Evolutionary conservation across 768 basidiomycete genomes (phyloP), one percentile per base, ranked within the genome.

Genomic region (Fomitopsis serialis): DNA sequence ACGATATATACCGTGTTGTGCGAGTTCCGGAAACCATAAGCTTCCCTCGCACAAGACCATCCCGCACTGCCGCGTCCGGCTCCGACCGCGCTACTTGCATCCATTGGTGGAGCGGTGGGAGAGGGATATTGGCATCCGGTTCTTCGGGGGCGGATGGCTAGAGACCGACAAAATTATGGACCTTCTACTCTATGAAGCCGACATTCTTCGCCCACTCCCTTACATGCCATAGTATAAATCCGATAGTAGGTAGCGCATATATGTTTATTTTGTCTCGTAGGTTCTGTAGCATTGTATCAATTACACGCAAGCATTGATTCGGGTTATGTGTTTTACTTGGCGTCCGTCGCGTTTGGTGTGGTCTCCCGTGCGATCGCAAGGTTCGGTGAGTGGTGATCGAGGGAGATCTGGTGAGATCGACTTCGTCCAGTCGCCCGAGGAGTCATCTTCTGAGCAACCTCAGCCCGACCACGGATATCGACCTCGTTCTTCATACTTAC

Each of bases 1-100:
- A 92, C 92, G 54, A 99, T 99, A 54, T 99, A 99, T 72, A 96
- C 96, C 55, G 96, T 98, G 76, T 71, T 99, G 59, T 90, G 87
- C 78, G 93, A 95, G 67, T 95, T 92, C 79, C 81, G 89, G 70
- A 95, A 92, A 73, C 91, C 90, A 44, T 89, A 71, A 77, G 32
- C 40, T 23, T 34, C 23, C 35, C 6, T 32, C 37, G 15, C 37
- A 40, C 19, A 7, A 5, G 37, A 7, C 19, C 37, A 32, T 11
- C 29, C 11, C 29, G 6, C 29, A n/a, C n/a, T n/a, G 29, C 29
- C 25, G 45, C 25, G 25, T 32, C 11, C 27, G 45, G 22, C 19
- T n/a, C 29, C 15, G n/a, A 22, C 25, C 44, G 40, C 29, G 23
- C 45, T 11, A 25, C 45, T 19, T 47, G 9, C 29, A 25, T 47